These are phyloP conservation scores for Gnomoniopsis smithogilvyi DNA, from an alignment of 2,329 filamentous ascomycete species.

Conservation along the genomic window DNA sequence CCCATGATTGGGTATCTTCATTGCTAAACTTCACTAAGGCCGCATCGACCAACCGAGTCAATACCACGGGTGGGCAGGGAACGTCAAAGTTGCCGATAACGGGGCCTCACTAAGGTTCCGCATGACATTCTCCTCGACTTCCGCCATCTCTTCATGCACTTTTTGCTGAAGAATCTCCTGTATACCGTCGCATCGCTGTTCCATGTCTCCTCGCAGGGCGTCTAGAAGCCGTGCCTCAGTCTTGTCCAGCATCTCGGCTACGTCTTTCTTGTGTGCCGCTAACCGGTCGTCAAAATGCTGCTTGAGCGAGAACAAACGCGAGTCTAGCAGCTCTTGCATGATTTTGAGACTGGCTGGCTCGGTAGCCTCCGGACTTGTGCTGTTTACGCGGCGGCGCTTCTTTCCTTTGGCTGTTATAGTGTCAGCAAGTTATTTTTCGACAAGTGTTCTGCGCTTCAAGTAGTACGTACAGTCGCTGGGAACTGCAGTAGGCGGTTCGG, in stretches of 20 bases:
- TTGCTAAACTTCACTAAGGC: too few relatives aligned
- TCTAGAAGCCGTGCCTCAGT: not conserved
- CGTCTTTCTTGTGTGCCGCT: not conserved
- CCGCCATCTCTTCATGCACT: conserved; percentile 1
- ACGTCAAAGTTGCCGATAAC: conserved; percentile 5
- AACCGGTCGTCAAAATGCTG: conserved; percentile 3
- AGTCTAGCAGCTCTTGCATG: conserved; percentile 1
- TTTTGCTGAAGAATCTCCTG: not conserved
- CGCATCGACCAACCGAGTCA: not conserved
- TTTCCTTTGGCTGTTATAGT: not conserved
- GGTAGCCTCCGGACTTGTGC: not conserved
- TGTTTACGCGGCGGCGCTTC: conserved; percentile 3
- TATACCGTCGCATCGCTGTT: not conserved
- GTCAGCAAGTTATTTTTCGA: not conserved
- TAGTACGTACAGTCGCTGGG: not conserved
- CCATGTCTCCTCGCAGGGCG: not conserved
- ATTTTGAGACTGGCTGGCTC: not conserved
- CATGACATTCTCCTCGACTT: conserved; percentile 11
- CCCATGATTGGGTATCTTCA: not conserved
- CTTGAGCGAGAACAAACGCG: not conserved
- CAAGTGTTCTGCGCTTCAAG: not conserved
- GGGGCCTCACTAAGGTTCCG: conserved; percentile 9
- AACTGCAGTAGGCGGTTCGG: not conserved
- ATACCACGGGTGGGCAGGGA: conserved; percentile 13
- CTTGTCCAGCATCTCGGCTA: conserved; percentile 1